Conservation (phyloP, 2,329 filamentous ascomycete genomes). For the Aspergillus sp. region DNA sequence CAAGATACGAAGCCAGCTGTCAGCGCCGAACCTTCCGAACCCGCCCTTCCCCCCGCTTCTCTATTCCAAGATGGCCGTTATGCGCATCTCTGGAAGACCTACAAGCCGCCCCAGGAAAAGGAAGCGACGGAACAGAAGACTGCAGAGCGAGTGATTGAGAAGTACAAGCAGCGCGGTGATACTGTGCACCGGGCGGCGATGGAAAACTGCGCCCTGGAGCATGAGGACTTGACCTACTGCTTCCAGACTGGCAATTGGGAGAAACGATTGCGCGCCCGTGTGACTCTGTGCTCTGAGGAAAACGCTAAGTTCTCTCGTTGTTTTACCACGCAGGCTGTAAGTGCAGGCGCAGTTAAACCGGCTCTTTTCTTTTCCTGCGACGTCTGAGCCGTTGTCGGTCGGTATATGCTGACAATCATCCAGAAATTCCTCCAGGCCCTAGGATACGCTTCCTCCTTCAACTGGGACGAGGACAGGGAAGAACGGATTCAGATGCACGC, state of each 20-base stretch:
- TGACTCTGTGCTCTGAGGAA: conserved; percentile 80
- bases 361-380: neutral
- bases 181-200: conserved; percentile 78
- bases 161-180: conserved; percentile 78
- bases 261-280: conserved; percentile 54
- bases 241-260: conserved; percentile 70
- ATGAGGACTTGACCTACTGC: conserved; percentile 79
- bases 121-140: conserved; percentile 73
- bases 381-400: neutral
- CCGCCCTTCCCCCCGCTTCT: conserved; percentile 52
- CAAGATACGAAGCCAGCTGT: conserved; percentile 15
- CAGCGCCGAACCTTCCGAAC: conserved; percentile 31
- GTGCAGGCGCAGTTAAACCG: conserved; percentile 26
- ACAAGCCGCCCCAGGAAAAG: conserved; percentile 70
- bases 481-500: conserved; percentile 96
- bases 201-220: conserved; percentile 90
- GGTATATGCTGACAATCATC: conserved; percentile 10
- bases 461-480: conserved; percentile 67
- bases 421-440: conserved; percentile 86
- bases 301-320: conserved; percentile 79
- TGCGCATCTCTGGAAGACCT: conserved; percentile 90
- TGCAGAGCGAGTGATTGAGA: conserved; percentile 79
- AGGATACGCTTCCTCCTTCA: conserved; percentile 74
- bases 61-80: conserved; percentile 70
- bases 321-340: conserved; percentile 81